Conservation (phyloP, 108 stramenopile species). For the Seminavis robusta region DNA sequence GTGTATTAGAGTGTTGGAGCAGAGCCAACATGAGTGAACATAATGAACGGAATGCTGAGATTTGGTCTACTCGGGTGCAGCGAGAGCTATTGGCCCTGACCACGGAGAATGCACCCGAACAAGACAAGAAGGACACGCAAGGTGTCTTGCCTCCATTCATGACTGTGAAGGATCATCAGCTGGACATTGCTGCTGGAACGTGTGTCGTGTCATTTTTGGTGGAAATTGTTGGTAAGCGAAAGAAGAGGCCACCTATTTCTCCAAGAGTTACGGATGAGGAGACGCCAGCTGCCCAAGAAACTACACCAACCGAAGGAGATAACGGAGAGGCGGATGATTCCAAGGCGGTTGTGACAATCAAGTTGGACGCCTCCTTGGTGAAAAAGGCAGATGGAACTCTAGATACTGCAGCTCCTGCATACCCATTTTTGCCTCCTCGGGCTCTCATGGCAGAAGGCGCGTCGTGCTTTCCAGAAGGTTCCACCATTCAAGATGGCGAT, state of each 20-base stretch:
- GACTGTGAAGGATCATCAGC: conserved; percentile 48
- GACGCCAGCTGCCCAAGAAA: neutral
- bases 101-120: conserved; percentile 57
- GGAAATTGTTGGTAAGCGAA: conserved; percentile 30
- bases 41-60: conserved; percentile 63
- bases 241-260: neutral
- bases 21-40: conserved; percentile 4
- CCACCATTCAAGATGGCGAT: conserved; percentile 67
- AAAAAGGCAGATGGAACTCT: conserved; percentile 40
- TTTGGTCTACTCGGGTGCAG: conserved; percentile 86
- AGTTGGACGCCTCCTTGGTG: conserved; percentile 66
- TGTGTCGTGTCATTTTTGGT: conserved; percentile 70
- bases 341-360: conserved; percentile 33
- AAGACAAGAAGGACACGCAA: conserved; percentile 27
- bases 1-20: no score
- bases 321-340: conserved; percentile 9
- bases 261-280: conserved; percentile 8
- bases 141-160: conserved; percentile 73
- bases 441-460: conserved; percentile 62
- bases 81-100: conserved; percentile 78
- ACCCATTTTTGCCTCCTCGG: conserved; percentile 77
- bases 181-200: conserved; percentile 70
- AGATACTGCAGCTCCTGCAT: conserved; percentile 37
- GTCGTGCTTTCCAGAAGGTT: conserved; percentile 48
- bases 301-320: neutral